These are phyloP conservation scores for Sporisorium iseilematis-ciliati DNA, from an alignment of 1,284 basidiomycete species.

Conservation along the genomic window DNA sequence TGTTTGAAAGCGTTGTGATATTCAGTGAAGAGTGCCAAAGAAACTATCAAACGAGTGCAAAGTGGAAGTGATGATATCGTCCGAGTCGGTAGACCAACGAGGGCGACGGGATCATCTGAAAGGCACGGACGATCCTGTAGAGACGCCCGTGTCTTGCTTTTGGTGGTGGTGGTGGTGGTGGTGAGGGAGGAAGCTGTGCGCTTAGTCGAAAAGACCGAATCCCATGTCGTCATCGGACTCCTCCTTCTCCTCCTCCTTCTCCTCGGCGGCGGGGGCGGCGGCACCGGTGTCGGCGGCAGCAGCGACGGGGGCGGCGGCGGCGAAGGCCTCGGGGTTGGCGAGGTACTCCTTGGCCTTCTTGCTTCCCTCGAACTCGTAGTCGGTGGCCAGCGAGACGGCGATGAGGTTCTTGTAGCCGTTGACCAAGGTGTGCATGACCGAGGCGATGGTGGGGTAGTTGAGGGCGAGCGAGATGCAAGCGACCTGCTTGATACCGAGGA, in stretches of 20 bases:
- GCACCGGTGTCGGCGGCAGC: slow-evolving; percentile 74
- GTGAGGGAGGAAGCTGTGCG: neutral
- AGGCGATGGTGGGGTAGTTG: slow-evolving; percentile 95
- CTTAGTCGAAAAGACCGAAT: slow-evolving; percentile 85
- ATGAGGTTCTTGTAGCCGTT: slow-evolving; percentile 98
- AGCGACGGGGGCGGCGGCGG: slow-evolving; percentile 79
- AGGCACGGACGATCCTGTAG: too few relatives aligned
- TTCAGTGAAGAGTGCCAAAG: too few relatives aligned
- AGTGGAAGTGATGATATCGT: neutral
- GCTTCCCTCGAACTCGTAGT: slow-evolving; percentile 93
- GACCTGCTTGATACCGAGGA: slow-evolving; percentile 92
- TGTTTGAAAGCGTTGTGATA: too few relatives aligned
- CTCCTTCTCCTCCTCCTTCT: slow-evolving; percentile 81
- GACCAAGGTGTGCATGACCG: slow-evolving; percentile 92
- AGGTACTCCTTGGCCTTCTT: slow-evolving; percentile 97
- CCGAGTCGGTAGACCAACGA: neutral
- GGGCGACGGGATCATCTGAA: too few relatives aligned
- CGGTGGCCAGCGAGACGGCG: slow-evolving; percentile 89
- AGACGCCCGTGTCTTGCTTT: neutral
- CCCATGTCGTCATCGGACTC: slow-evolving; percentile 70
- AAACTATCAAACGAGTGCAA: too few relatives aligned
- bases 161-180: neutral
- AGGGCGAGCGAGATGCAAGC: slow-evolving; percentile 94
- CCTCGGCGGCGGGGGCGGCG: slow-evolving; percentile 73
- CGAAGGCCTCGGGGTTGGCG: slow-evolving; percentile 96